Evolutionary conservation across 352 stramenopile genomes (phyloP).

Genomic region (Pythium vanterpoolii): DNA sequence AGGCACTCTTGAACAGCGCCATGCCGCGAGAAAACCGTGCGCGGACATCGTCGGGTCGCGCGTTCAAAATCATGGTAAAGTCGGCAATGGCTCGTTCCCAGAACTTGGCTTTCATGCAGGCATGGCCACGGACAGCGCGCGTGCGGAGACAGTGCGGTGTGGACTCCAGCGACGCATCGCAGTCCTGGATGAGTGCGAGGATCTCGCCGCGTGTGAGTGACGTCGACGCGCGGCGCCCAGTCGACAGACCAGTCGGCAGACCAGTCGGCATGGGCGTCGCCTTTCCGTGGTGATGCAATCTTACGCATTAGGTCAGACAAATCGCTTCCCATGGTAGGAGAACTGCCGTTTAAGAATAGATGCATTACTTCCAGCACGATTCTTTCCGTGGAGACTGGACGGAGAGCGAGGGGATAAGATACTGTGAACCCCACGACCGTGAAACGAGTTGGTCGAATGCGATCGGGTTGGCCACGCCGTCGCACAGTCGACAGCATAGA

Average conservation of each 20-base stretch:
- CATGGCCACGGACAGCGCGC: slow-evolving; percentile 55
- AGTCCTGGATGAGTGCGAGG: slow-evolving; percentile 52
- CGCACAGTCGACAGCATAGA: no score
- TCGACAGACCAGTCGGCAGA: background rate
- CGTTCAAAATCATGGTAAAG: slow-evolving; percentile 49
- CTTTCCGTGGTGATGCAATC: background rate
- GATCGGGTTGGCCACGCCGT: no score
- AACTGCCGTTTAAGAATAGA: no score
- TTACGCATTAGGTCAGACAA: background rate
- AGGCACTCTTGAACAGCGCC: slow-evolving; percentile 55
- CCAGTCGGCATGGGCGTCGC: background rate
- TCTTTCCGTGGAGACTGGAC: no score
- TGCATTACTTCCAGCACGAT: no score
- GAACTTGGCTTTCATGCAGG: slow-evolving; percentile 68
- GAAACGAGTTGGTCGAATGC: no score
- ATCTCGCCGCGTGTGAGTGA: slow-evolving; percentile 42
- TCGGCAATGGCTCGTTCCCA: slow-evolving; percentile 52
- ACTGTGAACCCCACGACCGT: no score
- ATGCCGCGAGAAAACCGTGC: slow-evolving; percentile 71
- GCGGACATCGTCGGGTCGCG: slow-evolving; percentile 53
- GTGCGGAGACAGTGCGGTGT: slow-evolving; percentile 58
- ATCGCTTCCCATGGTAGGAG: no score
- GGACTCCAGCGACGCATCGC: slow-evolving; percentile 33
- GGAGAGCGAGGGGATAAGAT: no score
- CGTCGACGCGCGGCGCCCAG: slow-evolving; percentile 17